Evolutionary conservation across 179 eudicot species (phyloP).

Genomic region (Patellifolia procumbens): DNA sequence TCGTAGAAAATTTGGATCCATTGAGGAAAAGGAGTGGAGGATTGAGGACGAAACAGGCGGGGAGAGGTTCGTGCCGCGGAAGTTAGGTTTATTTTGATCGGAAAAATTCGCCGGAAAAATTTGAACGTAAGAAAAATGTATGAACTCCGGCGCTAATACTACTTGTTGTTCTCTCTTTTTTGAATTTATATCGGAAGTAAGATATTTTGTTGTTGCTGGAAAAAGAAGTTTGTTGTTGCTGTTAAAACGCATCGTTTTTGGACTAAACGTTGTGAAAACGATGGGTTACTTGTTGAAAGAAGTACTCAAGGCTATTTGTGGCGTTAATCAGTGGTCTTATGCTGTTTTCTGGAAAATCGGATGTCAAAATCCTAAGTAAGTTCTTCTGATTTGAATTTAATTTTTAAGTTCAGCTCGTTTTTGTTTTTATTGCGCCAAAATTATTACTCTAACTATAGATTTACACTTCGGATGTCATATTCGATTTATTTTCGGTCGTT

Average conservation of each 20-base stretch:
- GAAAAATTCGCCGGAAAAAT: too few species aligned
- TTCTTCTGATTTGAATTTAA: background rate
- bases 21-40: constrained; percentile 83
- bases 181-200: background rate
- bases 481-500: too few species aligned
- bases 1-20: constrained; percentile 65
- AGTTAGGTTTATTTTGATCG: constrained; percentile 59
- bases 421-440: constrained; percentile 3
- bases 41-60: constrained; percentile 92
- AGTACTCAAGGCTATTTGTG: constrained; percentile 80
- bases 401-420: background rate
- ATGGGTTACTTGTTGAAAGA: constrained; percentile 89
- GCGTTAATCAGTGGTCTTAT: constrained; percentile 87
- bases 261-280: background rate
- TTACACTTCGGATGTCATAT: too few species aligned
- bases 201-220: background rate
- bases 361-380: constrained; percentile 87
- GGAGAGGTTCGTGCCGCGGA: constrained; percentile 94
- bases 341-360: constrained; percentile 97
- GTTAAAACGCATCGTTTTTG: background rate
- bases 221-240: background rate
- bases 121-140: constrained; percentile 8
- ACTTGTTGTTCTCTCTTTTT: background rate
- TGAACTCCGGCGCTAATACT: constrained; percentile 18
- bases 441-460: too few species aligned